A percentile compares a stretch with the other conserved stretches of the same genome.
These are phyloP conservation scores for Zasmidium angulare DNA, from an alignment of 2,329 filamentous ascomycete genomes.

Conservation along the genomic window DNA sequence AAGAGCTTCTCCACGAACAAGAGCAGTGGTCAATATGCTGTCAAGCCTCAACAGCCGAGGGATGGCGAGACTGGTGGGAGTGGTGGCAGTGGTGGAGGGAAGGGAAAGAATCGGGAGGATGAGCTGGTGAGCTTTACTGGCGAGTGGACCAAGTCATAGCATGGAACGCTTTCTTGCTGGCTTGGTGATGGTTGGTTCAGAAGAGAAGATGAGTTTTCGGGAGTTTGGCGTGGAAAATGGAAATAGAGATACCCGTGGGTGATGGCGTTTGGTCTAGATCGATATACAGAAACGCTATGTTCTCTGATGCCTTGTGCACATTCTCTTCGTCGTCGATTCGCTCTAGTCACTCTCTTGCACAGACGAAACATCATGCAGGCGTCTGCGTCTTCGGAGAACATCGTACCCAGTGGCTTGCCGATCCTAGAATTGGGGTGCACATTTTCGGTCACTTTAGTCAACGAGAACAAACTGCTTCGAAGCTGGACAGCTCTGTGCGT, in stretches of 20 bases:
- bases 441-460: too few species aligned
- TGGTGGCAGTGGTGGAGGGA: neutral
- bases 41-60: neutral
- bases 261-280: neutral
- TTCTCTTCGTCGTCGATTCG: too few species aligned
- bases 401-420: too few species aligned
- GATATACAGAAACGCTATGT: neutral
- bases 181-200: neutral
- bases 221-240: neutral
- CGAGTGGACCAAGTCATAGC: neutral
- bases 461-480: too few species aligned
- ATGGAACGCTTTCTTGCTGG: neutral
- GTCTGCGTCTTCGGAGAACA: too few species aligned
- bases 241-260: neutral
- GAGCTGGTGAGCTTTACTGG: slow-evolving; percentile 2
- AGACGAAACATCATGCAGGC: too few species aligned
- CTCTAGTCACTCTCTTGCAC: too few species aligned
- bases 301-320: too few species aligned
- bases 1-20: neutral
- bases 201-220: neutral
- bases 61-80: neutral
- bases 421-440: too few species aligned
- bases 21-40: neutral
- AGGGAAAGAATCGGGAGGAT: neutral
- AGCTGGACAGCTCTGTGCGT: too few species aligned